These are phyloP conservation scores for Nannochloris sp. DNA, from an alignment of 139 green algal genomes.

Conservation along the genomic window DNA sequence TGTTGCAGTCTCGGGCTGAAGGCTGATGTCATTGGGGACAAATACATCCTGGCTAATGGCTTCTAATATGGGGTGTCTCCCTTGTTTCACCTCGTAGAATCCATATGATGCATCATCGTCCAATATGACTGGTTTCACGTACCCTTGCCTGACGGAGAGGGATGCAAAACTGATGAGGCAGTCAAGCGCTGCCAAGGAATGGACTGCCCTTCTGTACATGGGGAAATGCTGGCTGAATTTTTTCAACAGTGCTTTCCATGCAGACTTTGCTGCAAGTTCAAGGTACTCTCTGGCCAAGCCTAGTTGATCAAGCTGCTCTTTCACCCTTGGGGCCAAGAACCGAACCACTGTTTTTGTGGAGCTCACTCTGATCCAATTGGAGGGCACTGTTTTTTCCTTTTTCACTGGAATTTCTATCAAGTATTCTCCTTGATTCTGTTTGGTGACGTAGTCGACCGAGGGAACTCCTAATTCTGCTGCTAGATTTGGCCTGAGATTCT, in stretches of 20 bases:
- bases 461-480: conserved; percentile 20
- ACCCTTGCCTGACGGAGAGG: conserved; percentile 25
- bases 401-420: conserved; percentile 69
- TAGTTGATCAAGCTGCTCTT: conserved; percentile 27
- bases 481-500: conserved; percentile 36
- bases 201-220: conserved; percentile 40
- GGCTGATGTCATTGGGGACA: conserved; percentile 58
- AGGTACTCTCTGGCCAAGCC: conserved; percentile 49
- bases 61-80: conserved; percentile 74
- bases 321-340: conserved; percentile 59
- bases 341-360: conserved; percentile 67
- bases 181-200: conserved; percentile 64
- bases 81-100: conserved; percentile 23
- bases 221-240: conserved; percentile 40
- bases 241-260: conserved; percentile 48
- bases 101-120: conserved; percentile 23
- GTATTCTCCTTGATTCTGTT: conserved; percentile 49
- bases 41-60: conserved; percentile 34
- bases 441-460: conserved; percentile 32
- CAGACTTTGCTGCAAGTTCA: conserved; percentile 10
- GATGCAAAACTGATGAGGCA: conserved; percentile 58
- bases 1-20: conserved; percentile 7
- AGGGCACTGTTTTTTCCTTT: conserved; percentile 24
- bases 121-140: conserved; percentile 32
- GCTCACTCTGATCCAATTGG: conserved; percentile 50